Conservation (phyloP, 805 yeast species). For the Suhomyces prunicola region DNA sequence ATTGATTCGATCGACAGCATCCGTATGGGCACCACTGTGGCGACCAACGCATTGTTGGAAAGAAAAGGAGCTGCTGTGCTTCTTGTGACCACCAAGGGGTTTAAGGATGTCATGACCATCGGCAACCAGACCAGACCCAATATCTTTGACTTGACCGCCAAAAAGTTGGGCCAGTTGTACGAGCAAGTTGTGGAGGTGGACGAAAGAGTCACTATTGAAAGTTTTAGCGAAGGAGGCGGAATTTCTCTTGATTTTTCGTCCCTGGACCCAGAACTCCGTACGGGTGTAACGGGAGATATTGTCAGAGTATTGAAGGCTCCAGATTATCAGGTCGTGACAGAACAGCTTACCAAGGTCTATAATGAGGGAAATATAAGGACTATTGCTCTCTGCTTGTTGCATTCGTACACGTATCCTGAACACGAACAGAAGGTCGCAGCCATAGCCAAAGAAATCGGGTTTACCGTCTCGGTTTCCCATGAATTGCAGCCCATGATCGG, state of each 20-base stretch:
- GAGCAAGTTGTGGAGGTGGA: slow-evolving; percentile 78
- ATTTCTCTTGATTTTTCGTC: slow-evolving; percentile 16
- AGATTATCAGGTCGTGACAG: slow-evolving; percentile 20
- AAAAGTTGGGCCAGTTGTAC: slow-evolving; percentile 68
- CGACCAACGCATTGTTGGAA: slow-evolving; percentile 91
- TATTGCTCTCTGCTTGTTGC: slow-evolving; percentile 38
- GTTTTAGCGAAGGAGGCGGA: slow-evolving; percentile 71
- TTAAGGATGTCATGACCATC: slow-evolving; percentile 73
- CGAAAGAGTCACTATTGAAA: slow-evolving; percentile 80
- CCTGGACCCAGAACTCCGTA: slow-evolving; percentile 28
- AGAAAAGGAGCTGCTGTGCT: slow-evolving; percentile 90
- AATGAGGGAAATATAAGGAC: slow-evolving; percentile 22
- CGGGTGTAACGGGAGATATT: slow-evolving; percentile 34
- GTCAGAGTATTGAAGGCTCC: slow-evolving; percentile 32
- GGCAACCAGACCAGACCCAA: slow-evolving; percentile 93
- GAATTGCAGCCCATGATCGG: slow-evolving; percentile 44
- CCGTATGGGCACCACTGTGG: slow-evolving; percentile 93
- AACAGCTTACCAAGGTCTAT: slow-evolving; percentile 24
- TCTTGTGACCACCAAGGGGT: slow-evolving; percentile 82
- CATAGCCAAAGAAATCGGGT: slow-evolving; percentile 36
- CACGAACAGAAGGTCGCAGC: slow-evolving; percentile 35
- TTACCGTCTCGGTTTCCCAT: slow-evolving; percentile 38
- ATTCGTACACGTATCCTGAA: slow-evolving; percentile 39
- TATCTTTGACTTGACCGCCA: slow-evolving; percentile 78
- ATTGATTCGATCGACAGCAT: slow-evolving; percentile 62